phyloP scores from a whole-genome alignment of 306 rosid genomes.

The Trifolium pratense region DNA sequence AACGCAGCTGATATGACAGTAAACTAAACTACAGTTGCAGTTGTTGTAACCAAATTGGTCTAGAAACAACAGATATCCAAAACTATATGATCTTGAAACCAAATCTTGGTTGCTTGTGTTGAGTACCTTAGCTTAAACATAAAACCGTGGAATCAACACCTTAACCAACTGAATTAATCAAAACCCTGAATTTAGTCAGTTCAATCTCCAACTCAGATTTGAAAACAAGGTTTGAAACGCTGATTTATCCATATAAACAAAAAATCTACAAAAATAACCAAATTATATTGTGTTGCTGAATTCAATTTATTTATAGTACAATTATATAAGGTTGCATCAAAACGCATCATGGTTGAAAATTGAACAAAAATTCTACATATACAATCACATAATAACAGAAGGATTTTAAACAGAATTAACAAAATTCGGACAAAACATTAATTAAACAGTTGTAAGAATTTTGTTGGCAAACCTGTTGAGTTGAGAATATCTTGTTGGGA shows the following conservation, averaged over 20 bases:
- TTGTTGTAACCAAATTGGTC: no score
- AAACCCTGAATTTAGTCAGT: neutral
- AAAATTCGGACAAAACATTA: neutral
- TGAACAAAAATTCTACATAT: neutral
- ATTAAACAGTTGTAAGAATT: neutral
- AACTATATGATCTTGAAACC: no score
- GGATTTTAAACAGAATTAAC: neutral
- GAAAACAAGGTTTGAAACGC: neutral
- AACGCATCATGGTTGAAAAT: neutral
- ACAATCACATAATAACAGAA: neutral
- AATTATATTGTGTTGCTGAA: neutral
- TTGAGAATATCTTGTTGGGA: neutral
- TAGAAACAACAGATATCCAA: no score
- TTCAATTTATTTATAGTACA: neutral
- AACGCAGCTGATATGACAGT: neutral
- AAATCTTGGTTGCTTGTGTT: no score
- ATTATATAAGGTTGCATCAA: neutral
- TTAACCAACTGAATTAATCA: no score
- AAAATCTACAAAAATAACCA: no score
- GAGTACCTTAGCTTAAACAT: no score
- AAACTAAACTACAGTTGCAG: no score
- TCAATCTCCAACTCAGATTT: neutral
- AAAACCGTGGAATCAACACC: no score
- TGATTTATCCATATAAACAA: conserved; percentile 7
- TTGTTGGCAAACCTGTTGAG: conserved; percentile 24